These are phyloP conservation scores for Suillus discolor DNA, from an alignment of 768 basidiomycete species.

Conservation along the genomic window DNA sequence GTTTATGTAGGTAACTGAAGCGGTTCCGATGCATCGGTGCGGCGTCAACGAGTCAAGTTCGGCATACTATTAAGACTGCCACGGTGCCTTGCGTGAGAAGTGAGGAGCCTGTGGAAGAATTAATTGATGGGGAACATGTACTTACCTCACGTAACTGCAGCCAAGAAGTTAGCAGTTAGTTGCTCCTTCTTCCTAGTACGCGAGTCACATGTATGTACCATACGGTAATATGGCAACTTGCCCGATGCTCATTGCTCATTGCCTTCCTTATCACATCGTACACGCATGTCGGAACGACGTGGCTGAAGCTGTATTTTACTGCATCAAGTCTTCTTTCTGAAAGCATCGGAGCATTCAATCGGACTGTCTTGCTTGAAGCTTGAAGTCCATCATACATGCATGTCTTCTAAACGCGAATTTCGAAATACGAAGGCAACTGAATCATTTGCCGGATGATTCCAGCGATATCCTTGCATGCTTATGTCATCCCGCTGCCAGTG, in stretches of 20 bases:
- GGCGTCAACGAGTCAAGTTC: neutral
- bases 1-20: neutral
- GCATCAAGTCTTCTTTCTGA: no score
- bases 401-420: no score
- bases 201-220: neutral
- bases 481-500: no score
- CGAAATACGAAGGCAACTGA: neutral
- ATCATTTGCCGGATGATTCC: neutral
- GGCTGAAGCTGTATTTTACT: neutral
- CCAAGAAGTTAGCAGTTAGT: neutral
- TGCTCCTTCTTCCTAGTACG: neutral
- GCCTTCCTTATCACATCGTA: neutral
- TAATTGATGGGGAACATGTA: neutral
- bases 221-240: neutral
- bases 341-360: no score
- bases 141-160: neutral
- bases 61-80: neutral
- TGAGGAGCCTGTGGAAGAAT: neutral
- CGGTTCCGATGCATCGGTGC: neutral
- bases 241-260: neutral
- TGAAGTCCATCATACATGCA: no score
- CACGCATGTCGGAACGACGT: neutral
- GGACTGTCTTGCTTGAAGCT: no score
- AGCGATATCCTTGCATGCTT: no score
- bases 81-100: neutral